Evolutionary conservation across 495 filamentous ascomycete genomes (phyloP).

Genomic region (Tuber aestivum): DNA sequence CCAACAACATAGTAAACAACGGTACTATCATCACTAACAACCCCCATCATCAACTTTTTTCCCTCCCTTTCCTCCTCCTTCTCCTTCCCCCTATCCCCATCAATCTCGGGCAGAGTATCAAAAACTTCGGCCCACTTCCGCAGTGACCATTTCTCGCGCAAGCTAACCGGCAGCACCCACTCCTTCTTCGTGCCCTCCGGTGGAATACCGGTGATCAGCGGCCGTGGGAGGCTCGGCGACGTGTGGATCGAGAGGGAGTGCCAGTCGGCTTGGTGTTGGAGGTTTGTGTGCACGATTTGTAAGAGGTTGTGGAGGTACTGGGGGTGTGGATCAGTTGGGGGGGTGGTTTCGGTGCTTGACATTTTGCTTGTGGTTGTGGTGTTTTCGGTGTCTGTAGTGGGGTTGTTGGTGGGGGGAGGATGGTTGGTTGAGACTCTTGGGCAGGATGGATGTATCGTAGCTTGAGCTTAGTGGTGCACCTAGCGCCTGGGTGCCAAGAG

Average conservation of each 20-base stretch:
- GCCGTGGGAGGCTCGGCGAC: slow-evolving; percentile 52
- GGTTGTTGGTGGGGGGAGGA: slow-evolving; percentile 17
- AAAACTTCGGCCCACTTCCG: slow-evolving; percentile 71
- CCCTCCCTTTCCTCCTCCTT: slow-evolving; percentile 46
- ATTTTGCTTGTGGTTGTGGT: slow-evolving; percentile 31
- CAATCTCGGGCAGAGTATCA: slow-evolving; percentile 58
- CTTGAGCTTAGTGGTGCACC: background rate
- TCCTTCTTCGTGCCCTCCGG: slow-evolving; percentile 55
- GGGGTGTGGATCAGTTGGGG: slow-evolving; percentile 46
- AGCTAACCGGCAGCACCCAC: slow-evolving; percentile 79
- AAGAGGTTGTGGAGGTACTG: slow-evolving; percentile 47
- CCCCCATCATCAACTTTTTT: slow-evolving; percentile 76
- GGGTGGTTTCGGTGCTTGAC: slow-evolving; percentile 33
- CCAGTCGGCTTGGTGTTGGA: slow-evolving; percentile 76
- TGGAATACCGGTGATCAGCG: slow-evolving; percentile 79
- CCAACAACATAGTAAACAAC: slow-evolving; percentile 93
- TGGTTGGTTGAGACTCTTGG: background rate
- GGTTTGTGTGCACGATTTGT: slow-evolving; percentile 39
- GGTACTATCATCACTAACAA: slow-evolving; percentile 81
- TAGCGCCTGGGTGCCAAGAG: background rate
- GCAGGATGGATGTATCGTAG: background rate
- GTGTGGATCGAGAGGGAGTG: slow-evolving; percentile 60
- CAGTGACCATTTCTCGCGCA: slow-evolving; percentile 78
- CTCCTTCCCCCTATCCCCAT: slow-evolving; percentile 37
- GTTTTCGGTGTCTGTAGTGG: slow-evolving; percentile 34